Base-by-base conservation (phyloP, 2,329 filamentous ascomycete genomes). In the Penicillium sp. region DNA sequence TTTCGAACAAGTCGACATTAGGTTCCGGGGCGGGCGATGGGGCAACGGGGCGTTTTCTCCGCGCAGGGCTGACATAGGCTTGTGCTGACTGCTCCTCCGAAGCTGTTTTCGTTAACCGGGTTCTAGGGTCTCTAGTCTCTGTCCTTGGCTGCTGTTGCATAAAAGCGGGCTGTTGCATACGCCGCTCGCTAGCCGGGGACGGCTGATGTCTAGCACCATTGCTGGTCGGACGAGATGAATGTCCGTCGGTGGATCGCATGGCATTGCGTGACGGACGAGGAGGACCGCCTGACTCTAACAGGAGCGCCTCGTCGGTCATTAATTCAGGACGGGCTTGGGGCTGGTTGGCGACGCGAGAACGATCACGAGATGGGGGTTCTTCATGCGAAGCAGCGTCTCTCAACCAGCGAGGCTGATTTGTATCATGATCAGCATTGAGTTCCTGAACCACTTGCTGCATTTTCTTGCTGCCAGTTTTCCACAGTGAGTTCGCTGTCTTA, bases 401-500 rank as follows among this genome's bases (percentile, higher is more conserved):
- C 91, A 98, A 95, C 93, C 93, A 98, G 64, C 88, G 93, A 0
- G 93, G 93, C 64, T 95, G 87, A 62, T 68, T 87, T 2, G 85
- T 77, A 62, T 95, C 89, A 24, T 76, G 75, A 15, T 83, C 84
- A 46, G 76, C 71, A 59, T 82, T 80, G 52, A 97, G 86, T 15
- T 98, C 93, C 8, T 89, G 83, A 29, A 97, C 87, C 4, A 88
- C 91, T 68, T 93, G 88, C 62, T 95, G 88, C 51, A 97, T 80
- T 65, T 88, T 90, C 70, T 95, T 97, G 64, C 90, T 88, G 0
- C 91, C 84, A 3, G 86, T 87, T 66, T 95, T 98, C 93, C 93
- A 98, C 1, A 97, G 72, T 0, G 88, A 91, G 58, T 94, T 94
- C 2, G 93, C 93, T 3, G 90, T 91, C 67, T 98, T 98, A 68